Conservation (phyloP, 306 rosid genomes). For the Ochetophila trinervis region DNA sequence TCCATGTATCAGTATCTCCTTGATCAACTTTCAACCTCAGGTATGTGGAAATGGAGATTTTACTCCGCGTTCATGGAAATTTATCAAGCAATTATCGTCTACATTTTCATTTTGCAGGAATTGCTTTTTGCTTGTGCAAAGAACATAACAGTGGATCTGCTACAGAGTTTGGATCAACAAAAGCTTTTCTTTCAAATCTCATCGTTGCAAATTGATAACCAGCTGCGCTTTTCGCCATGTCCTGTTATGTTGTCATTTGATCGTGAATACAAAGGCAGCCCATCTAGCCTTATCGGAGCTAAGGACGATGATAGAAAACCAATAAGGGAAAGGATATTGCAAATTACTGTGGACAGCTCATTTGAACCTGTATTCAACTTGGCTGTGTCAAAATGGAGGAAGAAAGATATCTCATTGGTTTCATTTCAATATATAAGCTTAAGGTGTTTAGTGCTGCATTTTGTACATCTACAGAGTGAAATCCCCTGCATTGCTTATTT, state of each 20-base stretch:
- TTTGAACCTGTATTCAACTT: conserved; percentile 61
- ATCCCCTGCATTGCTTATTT: conserved; percentile 12
- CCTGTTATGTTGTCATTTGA: conserved; percentile 85
- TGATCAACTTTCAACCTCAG: conserved; percentile 71
- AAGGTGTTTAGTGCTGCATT: conserved; percentile 49
- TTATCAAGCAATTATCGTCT: conserved; percentile 22
- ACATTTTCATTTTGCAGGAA: conserved; percentile 50
- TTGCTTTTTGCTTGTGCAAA: conserved; percentile 68
- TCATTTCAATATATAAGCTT: conserved; percentile 82
- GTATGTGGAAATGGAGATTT: conserved; percentile 36
- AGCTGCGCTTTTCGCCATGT: conserved; percentile 80
- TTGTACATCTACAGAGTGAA: conserved; percentile 8
- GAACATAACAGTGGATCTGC: conserved; percentile 57
- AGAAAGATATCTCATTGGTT: conserved; percentile 76
- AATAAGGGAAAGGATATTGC: conserved; percentile 43
- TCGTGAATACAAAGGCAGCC: conserved; percentile 45
- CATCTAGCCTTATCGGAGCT: conserved; percentile 35
- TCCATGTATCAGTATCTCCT: conserved; percentile 72
- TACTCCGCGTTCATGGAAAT: conserved; percentile 9
- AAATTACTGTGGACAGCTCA: conserved; percentile 37
- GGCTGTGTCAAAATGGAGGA: conserved; percentile 88
- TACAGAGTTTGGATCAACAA: conserved; percentile 85
- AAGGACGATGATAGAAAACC: conserved; percentile 42
- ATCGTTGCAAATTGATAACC: conserved; percentile 88
- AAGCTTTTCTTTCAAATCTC: conserved; percentile 56